phyloP scores from a whole-genome alignment of 208 protist species.

The Leishmania amazonensis region DNA sequence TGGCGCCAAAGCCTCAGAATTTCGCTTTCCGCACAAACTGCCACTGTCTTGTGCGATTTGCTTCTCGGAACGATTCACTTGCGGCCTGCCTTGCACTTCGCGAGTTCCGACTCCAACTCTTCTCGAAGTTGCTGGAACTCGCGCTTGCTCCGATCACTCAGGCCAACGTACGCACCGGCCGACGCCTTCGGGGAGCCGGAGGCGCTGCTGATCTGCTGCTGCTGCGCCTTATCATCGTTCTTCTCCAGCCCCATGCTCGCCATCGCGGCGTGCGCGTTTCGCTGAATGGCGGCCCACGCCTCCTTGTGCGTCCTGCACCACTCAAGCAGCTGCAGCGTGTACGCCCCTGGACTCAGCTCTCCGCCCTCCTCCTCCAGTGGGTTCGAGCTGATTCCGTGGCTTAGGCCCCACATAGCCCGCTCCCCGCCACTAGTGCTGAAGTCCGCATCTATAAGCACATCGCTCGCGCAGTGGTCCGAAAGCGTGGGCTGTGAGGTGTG shows the following conservation, averaged over 20 bases:
- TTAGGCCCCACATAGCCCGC: background rate
- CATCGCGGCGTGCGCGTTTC: constrained; percentile 14
- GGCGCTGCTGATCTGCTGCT: constrained; percentile 25
- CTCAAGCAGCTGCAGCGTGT: constrained; percentile 52
- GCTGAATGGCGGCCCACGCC: constrained; percentile 10
- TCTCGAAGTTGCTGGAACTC: constrained; percentile 32
- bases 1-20: background rate
- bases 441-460: constrained; percentile 20
- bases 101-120: constrained; percentile 29
- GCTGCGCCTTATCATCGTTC: constrained; percentile 20
- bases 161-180: constrained; percentile 13
- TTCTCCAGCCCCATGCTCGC: constrained; percentile 24
- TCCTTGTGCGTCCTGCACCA: constrained; percentile 39
- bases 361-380: constrained; percentile 9
- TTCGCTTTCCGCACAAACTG: background rate
- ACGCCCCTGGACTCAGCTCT: constrained; percentile 24
- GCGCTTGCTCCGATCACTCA: constrained; percentile 27
- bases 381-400: constrained; percentile 6
- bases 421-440: constrained; percentile 13
- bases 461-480: constrained; percentile 23
- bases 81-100: background rate
- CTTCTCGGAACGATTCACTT: background rate
- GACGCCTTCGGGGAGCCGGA: constrained; percentile 1
- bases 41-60: background rate
- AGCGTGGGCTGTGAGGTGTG: constrained; percentile 8